Conservation (phyloP, 306 rosid genomes). For the Ormosia emarginata region DNA sequence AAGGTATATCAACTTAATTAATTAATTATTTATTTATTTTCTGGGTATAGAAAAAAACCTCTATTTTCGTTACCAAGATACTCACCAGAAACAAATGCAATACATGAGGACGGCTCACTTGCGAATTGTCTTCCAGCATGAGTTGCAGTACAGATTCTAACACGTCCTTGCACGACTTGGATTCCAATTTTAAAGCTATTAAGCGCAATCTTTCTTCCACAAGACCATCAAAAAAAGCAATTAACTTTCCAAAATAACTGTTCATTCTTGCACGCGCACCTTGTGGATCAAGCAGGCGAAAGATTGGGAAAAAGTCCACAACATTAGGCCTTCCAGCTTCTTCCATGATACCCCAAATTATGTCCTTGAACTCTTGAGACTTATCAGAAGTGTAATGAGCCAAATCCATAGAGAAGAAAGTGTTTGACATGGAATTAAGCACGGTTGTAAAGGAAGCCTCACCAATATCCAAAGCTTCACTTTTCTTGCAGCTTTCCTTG, state of each 20-base stretch:
- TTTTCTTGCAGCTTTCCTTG: not conserved
- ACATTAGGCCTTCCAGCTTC: constrained; percentile 37
- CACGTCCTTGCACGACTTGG: not conserved
- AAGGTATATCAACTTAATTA: too few relatives aligned
- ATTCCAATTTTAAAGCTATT: not conserved
- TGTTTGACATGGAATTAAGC: constrained; percentile 33
- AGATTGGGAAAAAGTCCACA: constrained; percentile 35
- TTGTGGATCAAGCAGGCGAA: constrained; percentile 27
- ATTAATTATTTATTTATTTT: too few relatives aligned
- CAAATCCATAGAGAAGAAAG: constrained; percentile 32
- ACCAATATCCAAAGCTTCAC: constrained; percentile 30
- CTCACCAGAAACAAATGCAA: constrained; percentile 5
- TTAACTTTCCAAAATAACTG: not conserved
- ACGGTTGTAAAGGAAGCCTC: constrained; percentile 15
- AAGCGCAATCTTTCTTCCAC: constrained; percentile 10
- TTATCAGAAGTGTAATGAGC: not conserved
- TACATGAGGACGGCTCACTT: not conserved
- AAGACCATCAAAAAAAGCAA: not conserved
- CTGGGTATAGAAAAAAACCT: too few relatives aligned
- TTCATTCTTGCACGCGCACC: not conserved
- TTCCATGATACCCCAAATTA: not conserved
- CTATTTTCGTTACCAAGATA: not conserved
- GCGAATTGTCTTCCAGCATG: not conserved
- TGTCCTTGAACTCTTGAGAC: constrained; percentile 21
- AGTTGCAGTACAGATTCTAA: not conserved